Percentiles rank a stretch among this genome's conserved stretches.
These are phyloP conservation scores for Starmerella gropengiesseri DNA, from an alignment of 805 yeast species.

Conservation along the genomic window DNA sequence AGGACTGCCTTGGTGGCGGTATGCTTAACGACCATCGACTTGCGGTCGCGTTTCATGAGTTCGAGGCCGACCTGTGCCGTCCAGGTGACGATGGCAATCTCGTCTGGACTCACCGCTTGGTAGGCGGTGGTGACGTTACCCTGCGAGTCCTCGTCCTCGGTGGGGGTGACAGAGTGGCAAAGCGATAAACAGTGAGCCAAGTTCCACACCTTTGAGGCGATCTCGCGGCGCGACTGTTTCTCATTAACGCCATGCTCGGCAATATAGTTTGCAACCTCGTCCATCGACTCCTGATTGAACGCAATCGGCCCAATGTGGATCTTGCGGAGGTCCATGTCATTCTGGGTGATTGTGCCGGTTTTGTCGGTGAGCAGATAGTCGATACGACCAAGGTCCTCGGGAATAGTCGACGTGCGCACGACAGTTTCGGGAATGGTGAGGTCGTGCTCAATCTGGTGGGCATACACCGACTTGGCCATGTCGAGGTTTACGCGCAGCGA, in stretches of 20 bases:
- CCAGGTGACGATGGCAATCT: conserved; percentile 89
- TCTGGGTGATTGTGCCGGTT: conserved; percentile 95
- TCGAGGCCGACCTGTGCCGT: conserved; percentile 79
- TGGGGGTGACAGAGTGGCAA: conserved; percentile 97
- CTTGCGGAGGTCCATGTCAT: conserved; percentile 93
- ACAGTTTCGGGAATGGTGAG: conserved; percentile 68
- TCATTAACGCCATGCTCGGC: conserved; percentile 17
- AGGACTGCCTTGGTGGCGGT: conserved; percentile 38
- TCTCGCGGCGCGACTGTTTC: conserved; percentile 41
- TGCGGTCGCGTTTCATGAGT: conserved; percentile 71
- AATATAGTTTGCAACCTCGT: conserved; percentile 67
- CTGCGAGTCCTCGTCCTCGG: conserved; percentile 39
- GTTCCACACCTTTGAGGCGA: conserved; percentile 67
- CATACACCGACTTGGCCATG: conserved; percentile 90
- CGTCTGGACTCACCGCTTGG: conserved; percentile 99
- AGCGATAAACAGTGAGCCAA: conserved; percentile 71
- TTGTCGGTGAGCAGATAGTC: conserved; percentile 88
- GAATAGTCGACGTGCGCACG: conserved; percentile 94
- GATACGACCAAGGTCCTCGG: conserved; percentile 93
- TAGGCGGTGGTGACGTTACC: conserved; percentile 36
- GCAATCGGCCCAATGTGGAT: conserved; percentile 87
- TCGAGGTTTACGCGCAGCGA: conserved; percentile 89
- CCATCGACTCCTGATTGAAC: conserved; percentile 85
- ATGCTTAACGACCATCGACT: conserved; percentile 58
- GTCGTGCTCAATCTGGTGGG: conserved; percentile 89